Conservation (phyloP, 257 asterid species). For the Lavandula angustifolia region DNA sequence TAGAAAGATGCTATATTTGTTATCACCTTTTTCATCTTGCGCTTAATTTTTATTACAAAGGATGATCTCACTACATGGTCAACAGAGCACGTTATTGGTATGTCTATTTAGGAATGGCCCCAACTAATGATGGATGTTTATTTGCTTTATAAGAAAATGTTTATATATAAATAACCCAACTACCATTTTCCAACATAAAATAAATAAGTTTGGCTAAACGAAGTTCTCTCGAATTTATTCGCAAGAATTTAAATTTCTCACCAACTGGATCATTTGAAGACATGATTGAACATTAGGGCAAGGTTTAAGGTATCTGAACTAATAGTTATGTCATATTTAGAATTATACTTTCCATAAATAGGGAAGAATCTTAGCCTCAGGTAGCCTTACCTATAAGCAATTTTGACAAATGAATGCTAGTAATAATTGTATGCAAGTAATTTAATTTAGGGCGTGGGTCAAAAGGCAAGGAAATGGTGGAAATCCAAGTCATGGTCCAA, state of each 20-base stretch:
- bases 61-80: not conserved
- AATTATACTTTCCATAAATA: no score
- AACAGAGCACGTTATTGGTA: constrained; percentile 5
- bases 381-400: constrained; percentile 2
- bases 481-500: constrained; percentile 64
- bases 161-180: not conserved
- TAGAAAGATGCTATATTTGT: no score
- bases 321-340: not conserved
- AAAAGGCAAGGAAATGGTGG: constrained; percentile 47
- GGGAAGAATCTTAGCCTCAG: not conserved
- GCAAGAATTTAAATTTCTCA: no score
- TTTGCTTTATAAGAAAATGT: not conserved
- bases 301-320: not conserved
- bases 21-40: no score
- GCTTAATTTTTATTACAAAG: no score
- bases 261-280: not conserved
- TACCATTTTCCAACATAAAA: no score
- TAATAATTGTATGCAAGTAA: not conserved
- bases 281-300: constrained; percentile 2
- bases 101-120: not conserved
- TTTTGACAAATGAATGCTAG: constrained; percentile 6
- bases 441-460: not conserved
- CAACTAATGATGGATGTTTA: constrained; percentile 2
- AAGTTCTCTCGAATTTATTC: no score
- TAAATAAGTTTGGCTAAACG: not conserved